Conservation (phyloP, 192 early-diverging fungal genomes). For the Piromyces finnis region DNA sequence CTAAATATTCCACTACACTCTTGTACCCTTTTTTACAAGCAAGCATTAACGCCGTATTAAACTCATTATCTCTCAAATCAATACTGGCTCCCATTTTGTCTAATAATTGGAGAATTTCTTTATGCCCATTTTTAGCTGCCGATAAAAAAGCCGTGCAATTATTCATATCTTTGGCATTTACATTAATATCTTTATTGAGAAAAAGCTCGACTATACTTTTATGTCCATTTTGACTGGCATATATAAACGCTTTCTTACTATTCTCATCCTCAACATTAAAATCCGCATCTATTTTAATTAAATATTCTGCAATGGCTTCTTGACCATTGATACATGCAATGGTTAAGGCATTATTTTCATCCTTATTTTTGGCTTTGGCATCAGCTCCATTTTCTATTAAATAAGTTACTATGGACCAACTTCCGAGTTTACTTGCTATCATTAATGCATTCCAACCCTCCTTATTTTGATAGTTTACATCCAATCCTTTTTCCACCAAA, state of each 20-base stretch:
- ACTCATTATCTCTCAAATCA: neutral
- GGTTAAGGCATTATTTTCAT: neutral
- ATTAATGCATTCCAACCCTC: neutral
- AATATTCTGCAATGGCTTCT: neutral
- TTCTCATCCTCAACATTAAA: neutral
- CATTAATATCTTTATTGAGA: neutral
- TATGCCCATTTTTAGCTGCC: neutral
- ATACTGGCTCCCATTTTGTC: neutral
- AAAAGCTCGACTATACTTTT: neutral
- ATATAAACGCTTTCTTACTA: neutral
- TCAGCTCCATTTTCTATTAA: neutral
- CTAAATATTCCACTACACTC: neutral
- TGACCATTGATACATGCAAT: neutral
- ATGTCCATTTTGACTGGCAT: neutral
- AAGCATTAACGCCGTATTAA: neutral
- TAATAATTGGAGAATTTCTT: neutral
- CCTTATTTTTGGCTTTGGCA: neutral
- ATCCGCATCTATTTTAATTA: neutral
- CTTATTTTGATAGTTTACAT: neutral
- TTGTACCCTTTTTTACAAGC: neutral
- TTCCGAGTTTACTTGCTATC: neutral
- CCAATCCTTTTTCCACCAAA: neutral
- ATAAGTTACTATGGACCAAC: neutral
- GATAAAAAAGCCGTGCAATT: neutral
- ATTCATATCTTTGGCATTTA: neutral